Base-by-base conservation (phyloP, 1,284 basidiomycete species). In the Leccinum subrobustum region DNA sequence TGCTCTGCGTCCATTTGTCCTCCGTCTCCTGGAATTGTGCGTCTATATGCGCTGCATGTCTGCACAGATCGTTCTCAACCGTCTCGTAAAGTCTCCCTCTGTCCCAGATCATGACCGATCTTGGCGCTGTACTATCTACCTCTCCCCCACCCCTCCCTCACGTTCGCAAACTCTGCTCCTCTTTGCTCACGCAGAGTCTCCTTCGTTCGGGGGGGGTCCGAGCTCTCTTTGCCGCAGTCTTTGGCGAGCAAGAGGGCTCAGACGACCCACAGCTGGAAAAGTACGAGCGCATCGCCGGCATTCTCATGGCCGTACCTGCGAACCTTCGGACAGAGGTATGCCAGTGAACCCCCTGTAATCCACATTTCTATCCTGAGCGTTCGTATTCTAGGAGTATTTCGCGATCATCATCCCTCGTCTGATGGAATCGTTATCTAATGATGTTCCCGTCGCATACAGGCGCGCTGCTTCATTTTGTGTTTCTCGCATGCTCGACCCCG, bases 401-500 rank as follows among this genome's bases (percentile, higher is more conserved):
- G 56, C 66, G 2, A 76, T 70, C 31, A 77, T 91, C 57, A 68
- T 85, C 7, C 83, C 87, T 4, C 80, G 81, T 35, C 70, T 91
- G 18, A 66, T 89, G 20, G 70, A 72, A 6, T 65, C 88, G 12
- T 68, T 90, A 12, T 76, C 78, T 0, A 63, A 77, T 5, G 66
- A 73, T 50, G 73, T 71, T 7, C 76, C 83, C 42, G 69, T 76
- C 29, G 67, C 80, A 12, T 83, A 89, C 67, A 79, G 77, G 62
- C 81, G 87, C 37, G 88, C 87, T 0, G 85, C 87, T 4, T 83
- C 88, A 2, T 92, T 90, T 70, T 75, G 85, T 1, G 68, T 93
- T 33, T 87, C 89, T 8, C 83, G 85, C 12, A 83, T 91, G 74
- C 71, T 92, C 14, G 73, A 79, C 6, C 63, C 75, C 1, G 67